These are phyloP conservation scores for Dactylellina parvicollis DNA, from an alignment of 2,329 filamentous ascomycete genomes.

Conservation along the genomic window DNA sequence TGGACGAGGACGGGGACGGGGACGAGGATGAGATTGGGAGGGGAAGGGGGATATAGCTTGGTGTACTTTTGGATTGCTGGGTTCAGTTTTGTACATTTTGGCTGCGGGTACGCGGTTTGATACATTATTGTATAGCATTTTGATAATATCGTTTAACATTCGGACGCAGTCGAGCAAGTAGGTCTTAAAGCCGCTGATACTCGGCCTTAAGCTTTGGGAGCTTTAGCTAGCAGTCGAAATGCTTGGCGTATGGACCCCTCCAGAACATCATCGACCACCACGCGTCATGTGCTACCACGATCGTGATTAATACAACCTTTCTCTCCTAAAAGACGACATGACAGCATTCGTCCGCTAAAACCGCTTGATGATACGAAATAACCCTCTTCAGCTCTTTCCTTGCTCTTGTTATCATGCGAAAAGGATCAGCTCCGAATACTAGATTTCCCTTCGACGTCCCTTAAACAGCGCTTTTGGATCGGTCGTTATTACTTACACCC, in stretches of 20 bases:
- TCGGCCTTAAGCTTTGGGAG: too few relatives aligned
- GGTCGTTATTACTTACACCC: background rate
- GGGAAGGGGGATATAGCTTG: background rate
- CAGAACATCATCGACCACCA: slow-evolving; percentile 1
- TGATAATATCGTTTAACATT: too few relatives aligned
- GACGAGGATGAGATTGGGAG: too few relatives aligned
- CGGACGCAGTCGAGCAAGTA: too few relatives aligned
- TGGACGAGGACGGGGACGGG: slow-evolving; percentile 13
- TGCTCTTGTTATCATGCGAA: slow-evolving; percentile 44
- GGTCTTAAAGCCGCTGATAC: too few relatives aligned
- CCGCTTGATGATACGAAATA: slow-evolving; percentile 34
- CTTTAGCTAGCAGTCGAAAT: too few relatives aligned
- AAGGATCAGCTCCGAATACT: slow-evolving; percentile 1
- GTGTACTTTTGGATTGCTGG: background rate
- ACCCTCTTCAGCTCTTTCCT: background rate
- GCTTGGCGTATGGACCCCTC: background rate
- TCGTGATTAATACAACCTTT: slow-evolving; percentile 9
- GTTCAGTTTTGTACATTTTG: background rate
- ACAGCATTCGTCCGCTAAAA: background rate
- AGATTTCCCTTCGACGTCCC: slow-evolving; percentile 36
- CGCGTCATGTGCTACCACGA: slow-evolving; percentile 40
- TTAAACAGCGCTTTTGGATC: slow-evolving; percentile 22
- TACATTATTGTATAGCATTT: background rate
- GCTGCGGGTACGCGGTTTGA: background rate
- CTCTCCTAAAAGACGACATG: slow-evolving; percentile 1